Evolutionary conservation across 2,329 filamentous ascomycete genomes (phyloP).

Genomic region (Raffaelea ambrosiae): DNA sequence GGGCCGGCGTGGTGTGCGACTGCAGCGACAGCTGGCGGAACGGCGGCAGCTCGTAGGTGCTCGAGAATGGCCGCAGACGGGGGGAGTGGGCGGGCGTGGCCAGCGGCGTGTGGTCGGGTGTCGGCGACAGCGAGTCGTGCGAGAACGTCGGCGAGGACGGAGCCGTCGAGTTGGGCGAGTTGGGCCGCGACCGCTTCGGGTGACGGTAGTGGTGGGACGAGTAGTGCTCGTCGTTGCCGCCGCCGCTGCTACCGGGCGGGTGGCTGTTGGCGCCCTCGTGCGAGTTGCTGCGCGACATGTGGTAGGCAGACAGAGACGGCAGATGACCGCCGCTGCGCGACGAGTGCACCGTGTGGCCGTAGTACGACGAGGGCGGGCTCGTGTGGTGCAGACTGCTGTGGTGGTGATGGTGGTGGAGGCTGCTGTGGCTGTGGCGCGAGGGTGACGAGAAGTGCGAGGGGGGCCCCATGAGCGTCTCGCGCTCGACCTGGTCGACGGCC

Average conservation of each 20-base stretch:
- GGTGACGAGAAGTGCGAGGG: conserved; percentile 32
- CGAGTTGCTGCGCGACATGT: conserved; percentile 85
- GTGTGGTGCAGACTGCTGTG: conserved; percentile 8
- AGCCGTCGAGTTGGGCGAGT: conserved; percentile 90
- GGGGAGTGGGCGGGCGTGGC: conserved; percentile 94
- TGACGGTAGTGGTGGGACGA: conserved; percentile 61
- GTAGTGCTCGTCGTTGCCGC: conserved; percentile 58
- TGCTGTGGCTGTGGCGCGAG: conserved; percentile 28
- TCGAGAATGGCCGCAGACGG: conserved; percentile 70
- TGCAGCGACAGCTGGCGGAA: conserved; percentile 58
- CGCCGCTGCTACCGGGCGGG: conserved; percentile 1
- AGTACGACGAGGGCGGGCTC: conserved; percentile 31
- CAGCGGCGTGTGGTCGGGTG: conserved; percentile 96
- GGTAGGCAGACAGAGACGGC: conserved; percentile 76
- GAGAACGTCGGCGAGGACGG: conserved; percentile 95
- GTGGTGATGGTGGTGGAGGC: background rate
- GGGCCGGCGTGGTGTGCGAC: conserved; percentile 40
- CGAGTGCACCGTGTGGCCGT: conserved; percentile 36
- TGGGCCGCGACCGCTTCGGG: conserved; percentile 83
- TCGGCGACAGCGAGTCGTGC: conserved; percentile 89
- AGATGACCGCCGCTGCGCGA: conserved; percentile 48
- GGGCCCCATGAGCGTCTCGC: conserved; percentile 38
- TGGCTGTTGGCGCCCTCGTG: conserved; percentile 57
- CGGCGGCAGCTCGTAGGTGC: conserved; percentile 72
- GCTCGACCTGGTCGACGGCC: conserved; percentile 53